phyloP scores from a whole-genome alignment of 768 basidiomycete species.

The Termitomyces sp. region DNA sequence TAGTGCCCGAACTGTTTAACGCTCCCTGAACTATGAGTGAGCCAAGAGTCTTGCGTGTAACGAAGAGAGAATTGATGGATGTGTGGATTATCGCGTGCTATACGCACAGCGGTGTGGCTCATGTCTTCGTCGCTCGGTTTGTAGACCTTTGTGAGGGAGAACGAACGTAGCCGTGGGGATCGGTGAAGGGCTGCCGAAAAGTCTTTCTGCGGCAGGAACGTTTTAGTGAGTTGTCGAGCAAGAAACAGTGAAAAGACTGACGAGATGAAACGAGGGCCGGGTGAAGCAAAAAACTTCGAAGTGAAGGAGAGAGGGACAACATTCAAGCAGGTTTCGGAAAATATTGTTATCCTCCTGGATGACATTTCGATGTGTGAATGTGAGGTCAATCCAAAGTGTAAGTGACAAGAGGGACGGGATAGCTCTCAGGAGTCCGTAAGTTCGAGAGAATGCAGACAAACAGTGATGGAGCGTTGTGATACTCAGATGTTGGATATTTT shows the following conservation, averaged over 20 bases:
- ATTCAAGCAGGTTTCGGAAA: constrained; percentile 22
- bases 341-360: constrained; percentile 25
- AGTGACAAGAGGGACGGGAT: constrained; percentile 23
- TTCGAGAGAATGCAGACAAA: constrained; percentile 25
- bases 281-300: constrained; percentile 31
- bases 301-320: constrained; percentile 25
- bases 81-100: constrained; percentile 26
- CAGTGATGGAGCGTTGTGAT: constrained; percentile 29
- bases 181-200: constrained; percentile 24
- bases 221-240: background rate
- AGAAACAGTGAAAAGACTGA: constrained; percentile 15
- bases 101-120: constrained; percentile 21
- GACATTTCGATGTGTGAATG: constrained; percentile 20
- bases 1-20: constrained; percentile 28
- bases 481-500: constrained; percentile 22
- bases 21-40: constrained; percentile 25
- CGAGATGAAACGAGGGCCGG: constrained; percentile 29
- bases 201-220: constrained; percentile 19
- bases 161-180: constrained; percentile 25
- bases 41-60: constrained; percentile 30
- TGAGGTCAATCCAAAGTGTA: constrained; percentile 31
- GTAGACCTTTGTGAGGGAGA: constrained; percentile 30
- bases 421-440: constrained; percentile 22
- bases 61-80: constrained; percentile 26
- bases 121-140: constrained; percentile 31